Evolutionary conservation across 1,284 basidiomycete species (phyloP).

Genomic region (Golubevia sp.): DNA sequence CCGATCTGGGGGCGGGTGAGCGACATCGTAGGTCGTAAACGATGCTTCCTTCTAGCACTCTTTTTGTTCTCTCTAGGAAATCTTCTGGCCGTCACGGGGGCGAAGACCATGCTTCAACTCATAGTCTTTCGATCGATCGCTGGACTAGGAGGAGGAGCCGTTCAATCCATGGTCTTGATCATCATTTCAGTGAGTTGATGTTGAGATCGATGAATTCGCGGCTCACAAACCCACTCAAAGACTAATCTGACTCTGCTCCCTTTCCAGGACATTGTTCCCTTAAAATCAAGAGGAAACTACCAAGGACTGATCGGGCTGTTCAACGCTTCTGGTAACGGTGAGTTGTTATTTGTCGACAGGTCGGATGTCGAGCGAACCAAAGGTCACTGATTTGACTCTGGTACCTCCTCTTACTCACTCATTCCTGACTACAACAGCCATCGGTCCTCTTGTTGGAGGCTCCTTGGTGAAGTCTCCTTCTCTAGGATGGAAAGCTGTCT

Average conservation of each 20-base stretch:
- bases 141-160: constrained; percentile 73
- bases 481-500: constrained; percentile 67
- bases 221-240: no score
- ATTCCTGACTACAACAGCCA: constrained; percentile 3
- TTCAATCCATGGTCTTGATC: constrained; percentile 72
- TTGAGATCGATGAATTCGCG: no score
- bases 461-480: neutral
- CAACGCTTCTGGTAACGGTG: neutral
- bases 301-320: neutral
- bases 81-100: constrained; percentile 68
- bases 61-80: constrained; percentile 66
- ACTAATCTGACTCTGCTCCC: no score
- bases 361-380: constrained; percentile 4
- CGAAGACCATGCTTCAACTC: constrained; percentile 71
- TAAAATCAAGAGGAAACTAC: neutral
- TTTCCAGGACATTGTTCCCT: neutral
- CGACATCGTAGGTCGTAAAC: constrained; percentile 73
- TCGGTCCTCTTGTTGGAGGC: neutral
- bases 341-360: no score
- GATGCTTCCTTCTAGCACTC: constrained; percentile 69
- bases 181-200: no score
- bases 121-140: constrained; percentile 74
- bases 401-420: constrained; percentile 15
- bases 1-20: constrained; percentile 72
- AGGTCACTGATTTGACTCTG: no score